Evolutionary conservation across 352 stramenopile genomes (phyloP).

Genomic region (Pythium volutum): DNA sequence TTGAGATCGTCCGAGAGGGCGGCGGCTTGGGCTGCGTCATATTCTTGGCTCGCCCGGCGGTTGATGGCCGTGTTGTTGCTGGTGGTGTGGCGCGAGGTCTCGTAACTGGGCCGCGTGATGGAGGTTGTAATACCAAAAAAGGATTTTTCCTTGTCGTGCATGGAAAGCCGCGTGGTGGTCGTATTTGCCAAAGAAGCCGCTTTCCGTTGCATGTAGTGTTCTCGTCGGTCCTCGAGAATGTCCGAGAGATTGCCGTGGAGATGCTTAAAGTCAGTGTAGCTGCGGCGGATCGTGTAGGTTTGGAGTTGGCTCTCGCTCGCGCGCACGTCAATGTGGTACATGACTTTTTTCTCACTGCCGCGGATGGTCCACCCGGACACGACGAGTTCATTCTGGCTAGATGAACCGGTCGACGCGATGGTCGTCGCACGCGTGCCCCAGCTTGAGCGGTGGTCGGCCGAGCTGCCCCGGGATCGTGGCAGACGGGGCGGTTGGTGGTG

Average conservation of each 20-base stretch:
- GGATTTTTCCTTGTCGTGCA: constrained; percentile 8
- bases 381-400: constrained; percentile 48
- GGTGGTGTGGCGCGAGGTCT: background rate
- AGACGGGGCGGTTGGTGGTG: background rate
- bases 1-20: constrained; percentile 11
- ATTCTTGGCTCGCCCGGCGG: constrained; percentile 17
- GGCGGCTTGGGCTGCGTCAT: background rate
- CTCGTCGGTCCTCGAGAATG: constrained; percentile 56
- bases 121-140: background rate
- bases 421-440: constrained; percentile 16
- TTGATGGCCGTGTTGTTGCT: constrained; percentile 9
- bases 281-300: constrained; percentile 85
- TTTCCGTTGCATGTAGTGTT: constrained; percentile 41
- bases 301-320: constrained; percentile 64
- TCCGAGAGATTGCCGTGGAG: constrained; percentile 67
- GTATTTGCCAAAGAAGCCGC: background rate
- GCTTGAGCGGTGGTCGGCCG: constrained; percentile 18
- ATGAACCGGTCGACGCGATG: constrained; percentile 14
- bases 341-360: constrained; percentile 72
- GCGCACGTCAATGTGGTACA: constrained; percentile 88
- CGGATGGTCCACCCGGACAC: constrained; percentile 69
- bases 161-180: background rate
- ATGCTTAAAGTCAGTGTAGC: constrained; percentile 82
- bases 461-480: constrained; percentile 11
- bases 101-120: background rate